Base-by-base conservation (phyloP, 2,329 filamentous ascomycete genomes). In the Trichothecium sympodiale region DNA sequence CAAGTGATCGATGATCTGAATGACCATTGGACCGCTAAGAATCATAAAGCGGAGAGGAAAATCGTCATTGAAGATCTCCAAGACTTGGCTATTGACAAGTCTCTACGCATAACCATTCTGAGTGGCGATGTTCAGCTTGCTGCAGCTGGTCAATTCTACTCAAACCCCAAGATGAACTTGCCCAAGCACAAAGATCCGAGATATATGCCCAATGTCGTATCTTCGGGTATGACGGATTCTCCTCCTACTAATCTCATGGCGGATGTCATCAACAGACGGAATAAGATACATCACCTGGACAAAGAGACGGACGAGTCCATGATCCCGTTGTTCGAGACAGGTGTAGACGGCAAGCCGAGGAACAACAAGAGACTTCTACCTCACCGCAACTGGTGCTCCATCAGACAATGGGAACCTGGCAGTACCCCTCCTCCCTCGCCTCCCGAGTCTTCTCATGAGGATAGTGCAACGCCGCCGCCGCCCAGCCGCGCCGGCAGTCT, bases 1-100 rank as follows among this genome's bases (percentile, higher is more conserved):
- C 91, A 96, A 57, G 83, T 96, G 12, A 65, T 94, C 18, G 88
- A 94, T 52, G 87, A 94, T 48, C 63, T 94, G 8, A 89, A 95
- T 53, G 91, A 96, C 56, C 89, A 98, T 54, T 98, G 91, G 91
- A 95, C 89, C 1, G 85, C 89, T 27, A 94, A 86, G 53, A 84
- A 87, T 52, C 88, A 96, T 63, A 98, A 96, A 55, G 70, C 77
- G 17, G 91, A 98, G 59, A 77, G 91, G 34, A 84, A 80, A 42
- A 81, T 84, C 57, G 69, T 96, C 42, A 76, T 98, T 29, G 83
- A 91, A 53, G 87, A 95, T 49, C 65, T 98, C 17, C 93, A 98
- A 57, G 86, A 94, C 49, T 69, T 98, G 40, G 88, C 93, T 8
- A 86, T 85, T 16, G 86, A 91, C 54, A 94, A 94, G 55, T 94